Evolutionary conservation across 805 yeast genomes (phyloP).

Genomic region (Wickerhamiella dianesei): DNA sequence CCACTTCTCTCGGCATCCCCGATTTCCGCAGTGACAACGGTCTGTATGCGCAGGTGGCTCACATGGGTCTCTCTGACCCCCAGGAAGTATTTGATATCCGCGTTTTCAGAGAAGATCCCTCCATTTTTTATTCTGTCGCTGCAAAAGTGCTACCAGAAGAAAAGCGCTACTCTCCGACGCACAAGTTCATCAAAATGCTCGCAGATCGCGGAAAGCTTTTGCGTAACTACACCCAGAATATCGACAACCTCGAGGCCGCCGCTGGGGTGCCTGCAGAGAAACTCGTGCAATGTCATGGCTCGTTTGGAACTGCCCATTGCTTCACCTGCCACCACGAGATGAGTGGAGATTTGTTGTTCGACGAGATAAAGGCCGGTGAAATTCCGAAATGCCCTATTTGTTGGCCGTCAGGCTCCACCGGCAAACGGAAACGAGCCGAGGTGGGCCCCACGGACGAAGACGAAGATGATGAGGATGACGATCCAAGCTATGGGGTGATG

Average conservation of each 20-base stretch:
- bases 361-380: constrained; percentile 42
- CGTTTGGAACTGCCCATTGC: constrained; percentile 80
- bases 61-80: constrained; percentile 67
- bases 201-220: constrained; percentile 66
- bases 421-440: constrained; percentile 3
- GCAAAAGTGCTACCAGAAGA: constrained; percentile 71
- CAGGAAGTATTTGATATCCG: constrained; percentile 75
- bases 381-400: constrained; percentile 57
- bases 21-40: constrained; percentile 88
- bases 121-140: constrained; percentile 75
- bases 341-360: constrained; percentile 47
- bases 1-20: constrained; percentile 81
- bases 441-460: constrained; percentile 28
- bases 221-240: constrained; percentile 82
- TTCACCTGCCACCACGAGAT: constrained; percentile 55
- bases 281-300: constrained; percentile 82
- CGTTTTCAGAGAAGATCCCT: constrained; percentile 62
- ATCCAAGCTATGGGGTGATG: constrained; percentile 55
- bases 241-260: constrained; percentile 71
- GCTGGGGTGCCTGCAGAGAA: constrained; percentile 59
- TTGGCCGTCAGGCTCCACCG: constrained; percentile 2
- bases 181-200: constrained; percentile 58
- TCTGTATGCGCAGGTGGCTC: constrained; percentile 53
- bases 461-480: constrained; percentile 22
- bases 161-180: constrained; percentile 52